Conservation (phyloP, 495 filamentous ascomycete genomes). For the Penicillium goetzii region DNA sequence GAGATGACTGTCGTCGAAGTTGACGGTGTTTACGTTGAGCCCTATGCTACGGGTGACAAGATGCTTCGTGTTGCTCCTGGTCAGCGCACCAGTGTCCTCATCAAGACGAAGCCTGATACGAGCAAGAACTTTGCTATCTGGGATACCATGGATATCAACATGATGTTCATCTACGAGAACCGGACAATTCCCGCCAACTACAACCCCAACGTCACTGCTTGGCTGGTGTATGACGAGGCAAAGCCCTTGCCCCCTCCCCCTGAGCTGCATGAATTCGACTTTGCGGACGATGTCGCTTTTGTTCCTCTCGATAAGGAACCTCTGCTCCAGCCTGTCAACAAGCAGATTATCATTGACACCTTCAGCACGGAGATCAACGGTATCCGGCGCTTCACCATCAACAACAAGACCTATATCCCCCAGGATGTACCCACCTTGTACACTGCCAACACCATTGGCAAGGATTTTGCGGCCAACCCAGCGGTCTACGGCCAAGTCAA, state of each 20-base stretch:
- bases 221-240: conserved; percentile 71
- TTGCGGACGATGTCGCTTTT: conserved; percentile 75
- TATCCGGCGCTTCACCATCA: conserved; percentile 48
- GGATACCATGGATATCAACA: conserved; percentile 58
- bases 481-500: conserved; percentile 41
- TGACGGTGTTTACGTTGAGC: conserved; percentile 70
- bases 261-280: conserved; percentile 58
- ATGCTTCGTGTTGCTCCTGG: conserved; percentile 67
- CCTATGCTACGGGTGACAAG: conserved; percentile 51
- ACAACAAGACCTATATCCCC: conserved; percentile 51
- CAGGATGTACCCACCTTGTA: conserved; percentile 80
- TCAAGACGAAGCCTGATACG: conserved; percentile 56
- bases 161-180: conserved; percentile 53
- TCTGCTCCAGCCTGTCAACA: conserved; percentile 36
- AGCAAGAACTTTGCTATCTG: conserved; percentile 59
- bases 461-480: conserved; percentile 57
- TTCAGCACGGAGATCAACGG: conserved; percentile 67
- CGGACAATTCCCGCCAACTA: conserved; percentile 33
- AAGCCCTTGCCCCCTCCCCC: conserved; percentile 61
- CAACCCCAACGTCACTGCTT: conserved; percentile 79
- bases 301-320: conserved; percentile 68
- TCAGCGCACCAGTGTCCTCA: conserved; percentile 71
- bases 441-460: conserved; percentile 57
- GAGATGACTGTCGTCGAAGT: conserved; percentile 70
- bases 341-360: conserved; percentile 41